Base-by-base conservation (phyloP, 2,329 filamentous ascomycete species). In the Aureobasidium uvarum region DNA sequence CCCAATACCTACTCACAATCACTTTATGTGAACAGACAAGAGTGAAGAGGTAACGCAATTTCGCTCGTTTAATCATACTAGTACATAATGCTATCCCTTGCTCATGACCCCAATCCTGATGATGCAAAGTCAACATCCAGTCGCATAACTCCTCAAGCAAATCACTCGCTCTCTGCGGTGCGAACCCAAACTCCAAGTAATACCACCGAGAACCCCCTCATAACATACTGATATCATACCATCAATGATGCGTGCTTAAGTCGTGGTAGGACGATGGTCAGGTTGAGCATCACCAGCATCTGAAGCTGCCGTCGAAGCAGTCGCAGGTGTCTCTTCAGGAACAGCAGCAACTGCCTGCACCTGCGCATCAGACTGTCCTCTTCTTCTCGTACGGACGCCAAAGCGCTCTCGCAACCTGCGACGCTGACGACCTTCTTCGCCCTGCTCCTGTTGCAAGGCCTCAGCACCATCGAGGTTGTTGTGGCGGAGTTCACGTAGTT, bases 311-410 rank as follows among this genome's bases (percentile, higher is more conserved):
- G 31, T 16, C 18, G 41, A 7, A 60, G 56, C 39, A 33, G 46
- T 20, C 20, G 31, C 16, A 28, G 14, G 5, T 10, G 43, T 4
- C 33, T 62, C 58, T 13, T 55, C 62, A 31, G 62, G 38, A 45
- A 55, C 46, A 25, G 41, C 48, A 46, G 50, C 16, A 45, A 36
- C 23, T 28, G 39, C 20, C 28, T 36, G 39, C 3, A 23, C 39
- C 31, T 55, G 58, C n/a, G 38, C 64, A 38, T 55, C 56, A 20
- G 45, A 33, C 48, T 62, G 55, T 72, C 77, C 78, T 43, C 70
- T 70, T 18, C 72, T 66, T 64, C 72, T 69, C 39, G 74, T 74
- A 20, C 73, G 68, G 2, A 74, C 68, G 2, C 72, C 66, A 58
- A 75, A 72, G 6, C 69, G 66, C 65, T 70, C 68, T 43, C 72